phyloP scores from a whole-genome alignment of 768 basidiomycete species.

The Amanita polypyramis region DNA sequence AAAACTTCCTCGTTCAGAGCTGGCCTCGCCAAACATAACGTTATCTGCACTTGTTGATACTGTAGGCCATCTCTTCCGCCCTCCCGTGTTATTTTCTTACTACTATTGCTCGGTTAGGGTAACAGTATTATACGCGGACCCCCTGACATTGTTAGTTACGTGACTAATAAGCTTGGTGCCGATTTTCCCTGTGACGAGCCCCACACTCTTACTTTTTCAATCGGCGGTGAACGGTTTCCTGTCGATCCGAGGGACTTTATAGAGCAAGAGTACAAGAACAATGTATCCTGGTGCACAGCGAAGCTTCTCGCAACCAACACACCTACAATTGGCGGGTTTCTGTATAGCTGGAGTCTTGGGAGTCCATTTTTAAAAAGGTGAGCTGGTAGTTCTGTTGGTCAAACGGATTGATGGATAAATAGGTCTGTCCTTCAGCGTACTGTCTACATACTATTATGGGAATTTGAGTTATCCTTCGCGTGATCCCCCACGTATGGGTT shows the following conservation, averaged over 20 bases:
- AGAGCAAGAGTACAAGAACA: conserved; percentile 26
- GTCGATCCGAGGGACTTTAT: conserved; percentile 71
- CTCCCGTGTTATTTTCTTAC: neutral
- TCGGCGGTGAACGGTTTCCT: conserved; percentile 59
- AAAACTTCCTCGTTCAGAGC: conserved; percentile 43
- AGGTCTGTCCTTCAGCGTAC: conserved; percentile 29
- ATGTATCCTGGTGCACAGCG: conserved; percentile 34
- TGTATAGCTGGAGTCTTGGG: conserved; percentile 73
- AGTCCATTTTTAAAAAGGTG: conserved; percentile 70
- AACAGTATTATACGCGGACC: conserved; percentile 74
- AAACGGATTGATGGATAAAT: neutral
- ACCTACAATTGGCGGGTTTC: conserved; percentile 43
- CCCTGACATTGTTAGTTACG: conserved; percentile 45
- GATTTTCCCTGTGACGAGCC: conserved; percentile 47
- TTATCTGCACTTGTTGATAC: conserved; percentile 67
- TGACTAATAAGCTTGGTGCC: conserved; percentile 29
- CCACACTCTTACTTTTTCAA: conserved; percentile 56
- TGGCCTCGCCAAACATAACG: conserved; percentile 35
- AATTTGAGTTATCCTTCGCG: conserved; percentile 57
- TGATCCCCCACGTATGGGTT: conserved; percentile 60
- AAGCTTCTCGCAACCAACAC: conserved; percentile 57
- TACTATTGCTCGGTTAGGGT: conserved; percentile 31
- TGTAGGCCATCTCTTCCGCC: conserved; percentile 23
- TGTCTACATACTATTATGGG: conserved; percentile 64
- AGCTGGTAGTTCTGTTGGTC: neutral